Evolutionary conservation across 2,329 filamentous ascomycete genomes (phyloP).

Genomic region (Tolypocladium tundrense): DNA sequence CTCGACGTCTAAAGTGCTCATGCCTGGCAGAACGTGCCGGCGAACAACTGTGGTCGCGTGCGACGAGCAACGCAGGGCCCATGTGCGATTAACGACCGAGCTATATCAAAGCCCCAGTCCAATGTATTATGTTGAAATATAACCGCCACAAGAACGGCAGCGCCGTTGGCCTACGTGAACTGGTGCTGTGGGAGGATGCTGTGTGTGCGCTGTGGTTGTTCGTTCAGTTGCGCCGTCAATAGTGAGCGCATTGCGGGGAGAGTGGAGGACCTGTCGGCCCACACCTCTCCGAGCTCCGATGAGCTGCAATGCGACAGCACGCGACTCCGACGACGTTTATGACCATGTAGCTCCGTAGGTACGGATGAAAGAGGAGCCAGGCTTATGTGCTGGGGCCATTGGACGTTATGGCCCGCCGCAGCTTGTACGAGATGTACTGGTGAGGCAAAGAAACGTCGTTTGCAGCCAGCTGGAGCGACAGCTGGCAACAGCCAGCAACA

Average conservation of each 20-base stretch:
- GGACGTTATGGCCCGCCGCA: not conserved
- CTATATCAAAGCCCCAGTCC: not conserved
- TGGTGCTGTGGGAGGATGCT: not conserved
- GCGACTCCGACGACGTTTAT: not conserved
- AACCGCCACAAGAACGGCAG: not conserved
- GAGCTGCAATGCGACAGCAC: not conserved
- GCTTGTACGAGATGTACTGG: not conserved
- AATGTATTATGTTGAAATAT: not conserved
- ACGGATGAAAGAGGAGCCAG: too few relatives aligned
- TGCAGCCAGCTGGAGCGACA: not conserved
- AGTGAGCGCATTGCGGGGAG: not conserved
- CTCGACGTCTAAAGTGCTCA: constrained; percentile 58
- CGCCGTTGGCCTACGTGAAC: not conserved
- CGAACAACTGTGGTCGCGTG: constrained; percentile 3
- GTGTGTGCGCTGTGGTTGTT: not conserved
- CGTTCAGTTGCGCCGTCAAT: too few relatives aligned
- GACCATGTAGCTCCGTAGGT: too few relatives aligned
- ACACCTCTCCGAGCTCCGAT: not conserved
- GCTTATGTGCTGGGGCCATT: too few relatives aligned
- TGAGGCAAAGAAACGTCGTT: not conserved
- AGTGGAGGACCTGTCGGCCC: not conserved
- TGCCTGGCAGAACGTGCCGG: constrained; percentile 15
- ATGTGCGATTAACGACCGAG: not conserved
- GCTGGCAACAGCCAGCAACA: not conserved
- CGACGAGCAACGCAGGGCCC: not conserved